Evolutionary conservation across 1,284 basidiomycete genomes (phyloP).

Genomic region (Fomitopsis schrenkii): DNA sequence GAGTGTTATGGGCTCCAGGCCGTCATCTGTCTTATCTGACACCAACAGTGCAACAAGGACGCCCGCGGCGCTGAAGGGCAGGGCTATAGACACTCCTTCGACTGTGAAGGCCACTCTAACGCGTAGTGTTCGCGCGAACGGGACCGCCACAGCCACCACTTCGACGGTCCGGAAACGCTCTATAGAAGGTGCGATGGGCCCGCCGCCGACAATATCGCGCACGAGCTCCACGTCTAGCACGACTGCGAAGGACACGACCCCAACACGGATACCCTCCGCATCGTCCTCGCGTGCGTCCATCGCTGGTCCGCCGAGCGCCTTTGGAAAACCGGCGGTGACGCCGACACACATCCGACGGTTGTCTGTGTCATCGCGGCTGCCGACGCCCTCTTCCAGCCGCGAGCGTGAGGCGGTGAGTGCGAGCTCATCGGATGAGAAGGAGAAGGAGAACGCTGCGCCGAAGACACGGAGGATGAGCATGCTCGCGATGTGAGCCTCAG

Average conservation of each 20-base stretch:
- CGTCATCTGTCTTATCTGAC: conserved; percentile 55
- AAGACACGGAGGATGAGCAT: conserved; percentile 18
- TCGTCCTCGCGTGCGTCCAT: not conserved
- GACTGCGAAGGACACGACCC: conserved; percentile 12
- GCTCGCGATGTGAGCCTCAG: conserved; percentile 12
- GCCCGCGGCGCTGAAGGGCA: conserved; percentile 25
- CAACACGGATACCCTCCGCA: conserved; percentile 22
- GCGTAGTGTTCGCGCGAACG: conserved; percentile 47
- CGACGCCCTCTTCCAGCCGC: conserved; percentile 13
- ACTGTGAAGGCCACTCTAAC: conserved; percentile 33
- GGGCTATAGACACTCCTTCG: conserved; percentile 23
- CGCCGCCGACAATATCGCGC: conserved; percentile 33
- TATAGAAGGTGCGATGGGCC: conserved; percentile 42
- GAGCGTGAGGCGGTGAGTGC: conserved; percentile 25
- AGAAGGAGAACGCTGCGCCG: conserved; percentile 36
- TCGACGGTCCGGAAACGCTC: conserved; percentile 14
- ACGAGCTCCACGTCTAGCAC: conserved; percentile 10
- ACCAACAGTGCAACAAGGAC: conserved; percentile 36
- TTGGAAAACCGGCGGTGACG: conserved; percentile 12
- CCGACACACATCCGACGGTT: conserved; percentile 17
- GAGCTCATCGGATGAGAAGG: conserved; percentile 39
- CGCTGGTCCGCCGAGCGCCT: conserved; percentile 7
- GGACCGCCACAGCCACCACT: conserved; percentile 18
- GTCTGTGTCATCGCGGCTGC: conserved; percentile 27
- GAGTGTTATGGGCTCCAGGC: conserved; percentile 33